These are phyloP conservation scores for Quambalaria eucalypti DNA, from an alignment of 1,284 basidiomycete species.

Conservation along the genomic window DNA sequence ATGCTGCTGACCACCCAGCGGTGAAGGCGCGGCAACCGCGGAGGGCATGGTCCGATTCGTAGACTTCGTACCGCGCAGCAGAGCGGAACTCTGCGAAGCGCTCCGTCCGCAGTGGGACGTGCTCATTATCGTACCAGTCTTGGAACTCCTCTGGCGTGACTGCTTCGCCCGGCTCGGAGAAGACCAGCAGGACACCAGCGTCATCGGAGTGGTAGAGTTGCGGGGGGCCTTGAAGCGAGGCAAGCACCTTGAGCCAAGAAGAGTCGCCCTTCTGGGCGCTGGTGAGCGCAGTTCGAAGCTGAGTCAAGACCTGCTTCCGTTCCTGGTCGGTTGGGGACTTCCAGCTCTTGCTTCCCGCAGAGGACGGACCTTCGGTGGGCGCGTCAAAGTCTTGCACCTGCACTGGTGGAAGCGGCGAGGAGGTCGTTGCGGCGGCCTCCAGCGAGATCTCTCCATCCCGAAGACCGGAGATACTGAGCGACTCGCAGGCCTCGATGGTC, in stretches of 20 bases:
- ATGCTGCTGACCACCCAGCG: constrained; percentile 43
- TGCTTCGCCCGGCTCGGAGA: constrained; percentile 30
- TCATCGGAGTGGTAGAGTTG: constrained; percentile 5
- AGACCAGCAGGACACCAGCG: constrained; percentile 37
- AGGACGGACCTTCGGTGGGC: neutral
- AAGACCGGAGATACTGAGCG: neutral
- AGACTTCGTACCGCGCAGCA: constrained; percentile 13
- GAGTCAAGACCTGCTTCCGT: neutral
- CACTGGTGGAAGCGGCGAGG: neutral
- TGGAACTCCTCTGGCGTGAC: constrained; percentile 38
- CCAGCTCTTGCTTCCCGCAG: neutral
- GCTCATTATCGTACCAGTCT: constrained; percentile 49
- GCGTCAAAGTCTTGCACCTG: constrained; percentile 1
- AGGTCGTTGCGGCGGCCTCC: neutral
- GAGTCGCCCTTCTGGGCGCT: too few relatives aligned
- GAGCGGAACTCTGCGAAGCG: constrained; percentile 12
- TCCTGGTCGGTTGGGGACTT: neutral
- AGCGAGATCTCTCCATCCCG: neutral
- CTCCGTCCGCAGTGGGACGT: constrained; percentile 45
- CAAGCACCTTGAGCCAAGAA: neutral
- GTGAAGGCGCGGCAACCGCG: constrained; percentile 2
- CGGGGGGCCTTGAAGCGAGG: neutral
- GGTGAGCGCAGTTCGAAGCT: too few relatives aligned
- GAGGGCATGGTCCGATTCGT: too few relatives aligned
- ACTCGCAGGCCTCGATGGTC: neutral